Percentiles rank a stretch among this genome's conserved stretches.
Evolutionary conservation across 495 filamentous ascomycete species (phyloP).

Genomic region (Neurospora pannonica): DNA sequence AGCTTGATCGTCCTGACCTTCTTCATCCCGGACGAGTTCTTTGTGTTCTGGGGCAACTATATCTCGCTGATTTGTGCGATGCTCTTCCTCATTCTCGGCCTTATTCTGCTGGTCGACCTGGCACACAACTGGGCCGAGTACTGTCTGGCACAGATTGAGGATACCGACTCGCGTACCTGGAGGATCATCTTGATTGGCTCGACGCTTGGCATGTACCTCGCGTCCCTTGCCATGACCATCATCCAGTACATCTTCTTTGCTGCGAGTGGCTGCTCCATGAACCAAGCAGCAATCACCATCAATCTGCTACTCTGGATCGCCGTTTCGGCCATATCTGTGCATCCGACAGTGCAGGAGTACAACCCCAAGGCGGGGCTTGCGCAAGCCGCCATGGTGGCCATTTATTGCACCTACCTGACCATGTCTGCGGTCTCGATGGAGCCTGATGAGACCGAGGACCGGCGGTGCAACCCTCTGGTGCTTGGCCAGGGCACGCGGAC

Average conservation of each 20-base stretch:
- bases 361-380: slow-evolving; percentile 91
- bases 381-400: slow-evolving; percentile 92
- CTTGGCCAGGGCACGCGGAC: slow-evolving; percentile 84
- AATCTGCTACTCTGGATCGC: slow-evolving; percentile 79
- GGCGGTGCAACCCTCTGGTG: slow-evolving; percentile 85
- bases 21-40: slow-evolving; percentile 91
- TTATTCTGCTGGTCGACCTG: slow-evolving; percentile 88
- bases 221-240: slow-evolving; percentile 84
- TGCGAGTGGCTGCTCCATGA: slow-evolving; percentile 74
- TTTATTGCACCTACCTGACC: slow-evolving; percentile 97
- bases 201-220: slow-evolving; percentile 88
- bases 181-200: slow-evolving; percentile 79
- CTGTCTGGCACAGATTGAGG: slow-evolving; percentile 88
- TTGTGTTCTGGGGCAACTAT: slow-evolving; percentile 93
- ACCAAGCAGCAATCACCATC: slow-evolving; percentile 69
- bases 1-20: slow-evolving; percentile 81
- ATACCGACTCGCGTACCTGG: slow-evolving; percentile 77
- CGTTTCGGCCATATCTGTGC: slow-evolving; percentile 76
- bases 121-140: slow-evolving; percentile 98
- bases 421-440: slow-evolving; percentile 99
- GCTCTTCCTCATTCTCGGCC: slow-evolving; percentile 84
- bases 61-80: slow-evolving; percentile 82
- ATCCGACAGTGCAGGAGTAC: slow-evolving; percentile 81
- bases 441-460: slow-evolving; percentile 65
- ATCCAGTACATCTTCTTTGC: slow-evolving; percentile 98